Evolutionary conservation across 164 flowering plant species (phyloP).

Genomic region (Taxillus chinensis): DNA sequence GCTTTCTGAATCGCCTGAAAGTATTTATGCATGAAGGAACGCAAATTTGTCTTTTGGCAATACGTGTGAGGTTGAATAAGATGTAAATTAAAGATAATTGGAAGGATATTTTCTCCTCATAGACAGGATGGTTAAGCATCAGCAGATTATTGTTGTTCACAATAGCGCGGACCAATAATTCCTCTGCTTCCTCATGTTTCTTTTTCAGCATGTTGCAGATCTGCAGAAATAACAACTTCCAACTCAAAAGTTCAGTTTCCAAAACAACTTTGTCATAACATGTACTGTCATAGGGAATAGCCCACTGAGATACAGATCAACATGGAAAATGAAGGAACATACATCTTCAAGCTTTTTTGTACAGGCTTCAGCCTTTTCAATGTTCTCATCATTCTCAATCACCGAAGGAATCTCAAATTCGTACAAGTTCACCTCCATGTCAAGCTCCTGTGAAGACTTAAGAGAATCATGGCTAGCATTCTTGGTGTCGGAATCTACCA

Average conservation of each 20-base stretch:
- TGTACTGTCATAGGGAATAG: background rate
- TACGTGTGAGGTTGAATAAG: no score
- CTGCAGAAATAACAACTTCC: conserved; percentile 34
- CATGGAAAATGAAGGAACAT: conserved; percentile 17
- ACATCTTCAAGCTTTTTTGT: conserved; percentile 78
- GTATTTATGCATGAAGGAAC: conserved; percentile 36
- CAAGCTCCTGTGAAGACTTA: conserved; percentile 14
- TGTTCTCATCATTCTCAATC: conserved; percentile 43
- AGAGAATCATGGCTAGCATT: conserved; percentile 9
- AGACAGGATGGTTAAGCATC: conserved; percentile 73
- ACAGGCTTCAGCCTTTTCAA: conserved; percentile 77
- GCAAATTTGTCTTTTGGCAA: background rate
- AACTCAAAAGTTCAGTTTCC: background rate
- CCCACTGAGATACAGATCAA: no score
- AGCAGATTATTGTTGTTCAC: conserved; percentile 79
- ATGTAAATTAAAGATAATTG: background rate
- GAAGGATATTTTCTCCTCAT: conserved; percentile 84
- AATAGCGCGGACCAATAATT: conserved; percentile 66
- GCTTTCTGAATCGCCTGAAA: conserved; percentile 43
- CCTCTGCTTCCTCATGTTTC: conserved; percentile 92
- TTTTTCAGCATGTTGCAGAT: conserved; percentile 73
- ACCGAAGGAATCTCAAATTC: conserved; percentile 27
- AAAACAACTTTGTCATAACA: no score
- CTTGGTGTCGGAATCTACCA: conserved; percentile 9
- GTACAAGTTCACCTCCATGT: conserved; percentile 16